Base-by-base conservation (phyloP, 2,329 filamentous ascomycete genomes). In the Paradendryphiella salina region DNA sequence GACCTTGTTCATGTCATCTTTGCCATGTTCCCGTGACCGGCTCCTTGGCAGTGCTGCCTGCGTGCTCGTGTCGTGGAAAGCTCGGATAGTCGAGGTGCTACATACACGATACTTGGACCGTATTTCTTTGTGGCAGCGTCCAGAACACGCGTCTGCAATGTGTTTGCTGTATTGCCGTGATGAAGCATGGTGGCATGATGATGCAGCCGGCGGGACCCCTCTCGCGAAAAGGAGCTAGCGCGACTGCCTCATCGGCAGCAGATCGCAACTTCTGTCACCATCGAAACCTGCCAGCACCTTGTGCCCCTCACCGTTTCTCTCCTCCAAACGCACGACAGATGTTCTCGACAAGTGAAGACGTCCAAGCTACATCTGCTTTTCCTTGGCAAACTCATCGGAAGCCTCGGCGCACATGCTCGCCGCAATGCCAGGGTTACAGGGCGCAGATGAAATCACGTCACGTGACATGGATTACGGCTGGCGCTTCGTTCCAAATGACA, bases 211-310 rank as follows among this genome's bases (percentile, higher is more conserved):
- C 39, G 57, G 48, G 51, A 55, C 57, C 56, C 56, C 59, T 50
- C 49, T 17, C 23, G 49, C 47, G 38, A 43, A 61, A 56, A 52
- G 46, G 38, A 54, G 51, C 47, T 52, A 61, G 58, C 58, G 60
- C 56, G 48, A 34, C 44, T 57, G 43, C 54, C 42, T 50, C 42
- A 26, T 46, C 39, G 54, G 45, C 50, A 37, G 49, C 46, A 43
- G 52, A 57, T 62, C 54, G 56, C 60, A 54, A 59, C 61, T 59
- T 59, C 50, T 59, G 60, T 59, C 58, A 59, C 56, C 51, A 45
- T 56, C 52, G 42, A 50, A 56, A 53, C 55, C 50, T 58, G 56
- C 57, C 58, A 55, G 53, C 50, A 50, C 51, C 47, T 54, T 52
- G 52, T 60, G 56, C 57, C 63, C 61, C 59, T 59, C 59, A 52